A percentile compares a stretch with the other conserved stretches of the same genome.
These are phyloP conservation scores for Acorus gramineus DNA, from an alignment of 106 monocot genomes.

Conservation along the genomic window DNA sequence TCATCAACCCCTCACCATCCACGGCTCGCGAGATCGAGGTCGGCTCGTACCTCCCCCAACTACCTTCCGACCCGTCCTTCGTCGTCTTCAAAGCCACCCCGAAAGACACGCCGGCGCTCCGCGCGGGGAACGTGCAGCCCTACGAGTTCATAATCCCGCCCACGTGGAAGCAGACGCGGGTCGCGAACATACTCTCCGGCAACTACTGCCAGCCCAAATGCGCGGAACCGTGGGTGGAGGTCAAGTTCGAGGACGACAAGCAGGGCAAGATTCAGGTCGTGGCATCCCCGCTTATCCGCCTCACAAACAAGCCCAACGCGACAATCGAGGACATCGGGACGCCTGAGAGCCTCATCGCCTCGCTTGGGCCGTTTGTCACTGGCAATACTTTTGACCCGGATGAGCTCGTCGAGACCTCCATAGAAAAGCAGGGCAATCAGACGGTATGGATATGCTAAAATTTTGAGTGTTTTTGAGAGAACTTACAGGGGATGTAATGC, in stretches of 20 bases:
- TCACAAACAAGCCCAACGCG: conserved; percentile 89
- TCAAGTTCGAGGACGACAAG: conserved; percentile 92
- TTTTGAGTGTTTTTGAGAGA: too few species aligned
- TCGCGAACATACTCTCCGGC: conserved; percentile 95
- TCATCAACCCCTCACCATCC: conserved; percentile 12
- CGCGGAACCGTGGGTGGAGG: conserved; percentile 98
- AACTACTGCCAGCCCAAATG: conserved; percentile 99
- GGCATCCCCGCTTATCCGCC: conserved; percentile 84
- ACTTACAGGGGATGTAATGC: too few species aligned
- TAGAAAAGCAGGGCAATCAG: conserved; percentile 62
- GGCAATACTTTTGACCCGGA: conserved; percentile 87
- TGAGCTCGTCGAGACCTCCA: conserved; percentile 61
- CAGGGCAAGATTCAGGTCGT: conserved; percentile 94
- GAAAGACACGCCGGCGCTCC: conserved; percentile 89
- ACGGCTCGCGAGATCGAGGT: conserved; percentile 77
- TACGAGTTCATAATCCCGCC: conserved; percentile 87
- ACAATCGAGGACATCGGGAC: conserved; percentile 94
- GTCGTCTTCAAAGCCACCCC: conserved; percentile 76
- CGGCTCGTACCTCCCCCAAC: conserved; percentile 66
- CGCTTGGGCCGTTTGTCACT: conserved; percentile 96
- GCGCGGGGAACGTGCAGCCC: conserved; percentile 94
- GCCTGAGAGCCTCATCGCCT: conserved; percentile 83
- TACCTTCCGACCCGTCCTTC: conserved; percentile 53
- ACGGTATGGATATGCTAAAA: conserved; percentile 37
- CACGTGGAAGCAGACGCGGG: conserved; percentile 84